Base-by-base conservation (phyloP, 2,329 filamentous ascomycete species). In the Talaromyces sp. region DNA sequence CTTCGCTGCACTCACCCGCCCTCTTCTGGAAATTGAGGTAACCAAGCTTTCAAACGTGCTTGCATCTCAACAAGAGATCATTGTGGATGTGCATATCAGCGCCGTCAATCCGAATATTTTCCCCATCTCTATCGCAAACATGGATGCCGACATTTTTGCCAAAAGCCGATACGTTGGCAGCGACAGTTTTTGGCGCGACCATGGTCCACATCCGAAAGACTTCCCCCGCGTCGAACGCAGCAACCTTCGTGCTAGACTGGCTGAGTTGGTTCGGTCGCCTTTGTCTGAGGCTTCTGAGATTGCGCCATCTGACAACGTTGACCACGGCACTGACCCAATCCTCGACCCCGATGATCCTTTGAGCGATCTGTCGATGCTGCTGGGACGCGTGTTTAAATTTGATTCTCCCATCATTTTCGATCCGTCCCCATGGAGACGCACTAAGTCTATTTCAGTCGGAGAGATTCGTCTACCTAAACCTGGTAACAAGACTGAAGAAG, bases 101-200 rank as follows among this genome's bases (percentile, higher is more conserved):
- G 94, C 93, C 0, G 82, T 93, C 67, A 99, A 99, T 71, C 92
- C 93, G 0, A 99, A 97, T 67, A 87, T 97, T 46, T 89, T 97
- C 43, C 87, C 91, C 1, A 89, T 99, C 48, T 89, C 89, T 2
- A 86, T 99, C 41, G 87, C 90, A 64, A 87, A 92, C 53, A 88
- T 95, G 70, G 92, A 97, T 71, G 82, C 97, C 60, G 92, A 95
- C 69, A 84, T 99, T 32, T 97, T 97, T 74, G 94, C 94, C 31
- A 96, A 95, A 75, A 97, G 92, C 62, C 91, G 90, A 62, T 90
- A 93, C 70, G 89, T 93, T 12, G 90, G 90, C n/a, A 80, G 79
- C 11, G 81, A 83, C 58, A 73, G 72, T 35, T 65, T 76, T 17
- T 77, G 75, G 75, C 71, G 72, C 11, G 70, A 74, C 46, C 66